These are phyloP conservation scores for Violaceomyces palustris DNA, from an alignment of 1,284 basidiomycete genomes.

Conservation along the genomic window DNA sequence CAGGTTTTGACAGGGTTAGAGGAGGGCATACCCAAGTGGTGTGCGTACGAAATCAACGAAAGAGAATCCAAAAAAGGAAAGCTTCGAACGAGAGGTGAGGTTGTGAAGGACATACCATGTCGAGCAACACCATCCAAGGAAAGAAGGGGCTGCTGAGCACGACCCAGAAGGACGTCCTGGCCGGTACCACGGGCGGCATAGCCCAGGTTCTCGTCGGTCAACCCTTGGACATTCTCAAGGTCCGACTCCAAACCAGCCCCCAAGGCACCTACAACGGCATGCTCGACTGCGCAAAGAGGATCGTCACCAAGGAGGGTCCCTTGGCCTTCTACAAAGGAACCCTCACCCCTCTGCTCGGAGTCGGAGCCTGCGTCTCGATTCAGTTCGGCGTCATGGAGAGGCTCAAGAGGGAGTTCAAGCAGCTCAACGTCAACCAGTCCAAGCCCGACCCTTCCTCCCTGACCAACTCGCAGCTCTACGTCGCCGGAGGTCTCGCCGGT, in stretches of 20 bases:
- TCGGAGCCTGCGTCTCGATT: constrained; percentile 90
- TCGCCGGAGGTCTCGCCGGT: constrained; percentile 76
- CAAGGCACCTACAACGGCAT: constrained; percentile 81
- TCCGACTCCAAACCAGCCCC: constrained; percentile 89
- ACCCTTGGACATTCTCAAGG: constrained; percentile 94
- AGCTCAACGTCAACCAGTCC: constrained; percentile 27
- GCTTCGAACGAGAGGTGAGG: too few relatives aligned
- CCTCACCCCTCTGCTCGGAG: constrained; percentile 83
- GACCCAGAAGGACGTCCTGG: constrained; percentile 31
- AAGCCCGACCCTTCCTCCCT: too few relatives aligned
- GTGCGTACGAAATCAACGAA: too few relatives aligned
- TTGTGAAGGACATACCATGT: too few relatives aligned
- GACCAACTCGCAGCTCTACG: constrained; percentile 65
- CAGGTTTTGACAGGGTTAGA: too few relatives aligned
- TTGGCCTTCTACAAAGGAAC: constrained; percentile 98
- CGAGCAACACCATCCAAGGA: too few relatives aligned
- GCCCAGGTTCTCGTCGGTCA: constrained; percentile 89
- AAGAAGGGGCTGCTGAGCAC: constrained; percentile 22
- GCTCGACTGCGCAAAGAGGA: constrained; percentile 78
- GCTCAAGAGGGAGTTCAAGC: constrained; percentile 75
- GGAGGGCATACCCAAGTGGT: too few relatives aligned
- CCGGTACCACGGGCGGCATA: constrained; percentile 68
- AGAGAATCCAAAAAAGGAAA: too few relatives aligned
- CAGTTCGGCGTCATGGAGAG: constrained; percentile 91
- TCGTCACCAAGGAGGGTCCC: constrained; percentile 85